Conservation (phyloP, 2,329 filamentous ascomycete species). For the Myriosclerotinia duriaeana region DNA sequence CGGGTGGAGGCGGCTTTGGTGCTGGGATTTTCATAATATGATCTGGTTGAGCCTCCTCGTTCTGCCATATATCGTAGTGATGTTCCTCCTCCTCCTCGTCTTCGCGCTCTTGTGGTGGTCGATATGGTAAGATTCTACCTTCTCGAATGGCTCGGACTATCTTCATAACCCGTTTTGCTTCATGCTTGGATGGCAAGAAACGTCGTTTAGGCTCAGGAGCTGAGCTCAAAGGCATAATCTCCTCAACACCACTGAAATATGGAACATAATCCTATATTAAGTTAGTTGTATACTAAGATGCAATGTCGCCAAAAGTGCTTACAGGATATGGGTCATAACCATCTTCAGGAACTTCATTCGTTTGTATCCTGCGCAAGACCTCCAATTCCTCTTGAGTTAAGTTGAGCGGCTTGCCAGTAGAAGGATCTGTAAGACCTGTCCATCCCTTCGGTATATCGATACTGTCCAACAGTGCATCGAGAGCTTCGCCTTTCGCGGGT, state of each 20-base stretch:
- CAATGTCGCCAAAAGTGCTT: conserved; percentile 39
- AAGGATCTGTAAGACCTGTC: conserved; percentile 92
- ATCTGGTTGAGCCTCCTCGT: conserved; percentile 78
- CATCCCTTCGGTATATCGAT: conserved; percentile 97
- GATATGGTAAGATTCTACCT: conserved; percentile 89
- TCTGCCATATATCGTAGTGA: conserved; percentile 86
- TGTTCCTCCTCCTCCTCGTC: conserved; percentile 71
- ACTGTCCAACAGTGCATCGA: conserved; percentile 91
- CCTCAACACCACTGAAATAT: conserved; percentile 87
- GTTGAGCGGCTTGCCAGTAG: conserved; percentile 88
- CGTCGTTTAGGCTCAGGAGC: conserved; percentile 94
- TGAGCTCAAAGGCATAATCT: conserved; percentile 91
- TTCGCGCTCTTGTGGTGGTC: conserved; percentile 67
- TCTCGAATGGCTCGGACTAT: conserved; percentile 93
- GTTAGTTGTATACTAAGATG: conserved; percentile 30
- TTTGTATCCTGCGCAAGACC: conserved; percentile 81
- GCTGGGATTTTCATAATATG: conserved; percentile 94
- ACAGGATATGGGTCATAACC: conserved; percentile 91
- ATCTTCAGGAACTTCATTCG: conserved; percentile 83
- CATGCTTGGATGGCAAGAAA: conserved; percentile 95
- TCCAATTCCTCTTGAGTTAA: conserved; percentile 86
- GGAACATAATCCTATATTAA: conserved; percentile 72
- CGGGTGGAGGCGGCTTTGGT: conserved; percentile 87
- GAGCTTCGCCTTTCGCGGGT: conserved; percentile 86
- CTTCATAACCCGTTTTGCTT: conserved; percentile 95